A percentile compares a stretch with the other conserved stretches of the same genome.
Evolutionary conservation across 1,284 basidiomycete genomes (phyloP).

Genomic region (Cutaneotrichosporon cyanovorans): DNA sequence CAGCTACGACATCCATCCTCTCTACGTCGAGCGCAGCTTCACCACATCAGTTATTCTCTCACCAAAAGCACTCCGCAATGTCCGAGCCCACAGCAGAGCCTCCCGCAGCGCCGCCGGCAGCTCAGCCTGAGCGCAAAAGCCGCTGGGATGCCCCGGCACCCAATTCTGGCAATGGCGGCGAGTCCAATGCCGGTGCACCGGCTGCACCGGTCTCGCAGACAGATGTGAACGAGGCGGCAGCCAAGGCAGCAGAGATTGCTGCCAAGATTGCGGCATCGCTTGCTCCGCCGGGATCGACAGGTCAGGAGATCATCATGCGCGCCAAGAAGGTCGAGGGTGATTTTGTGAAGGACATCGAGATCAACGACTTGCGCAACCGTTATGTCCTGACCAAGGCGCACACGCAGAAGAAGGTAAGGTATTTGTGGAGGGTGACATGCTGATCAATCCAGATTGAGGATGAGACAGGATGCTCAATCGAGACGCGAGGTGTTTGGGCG

Average conservation of each 20-base stretch:
- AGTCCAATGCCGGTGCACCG: constrained; percentile 44
- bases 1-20: background rate
- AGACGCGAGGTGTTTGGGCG: constrained; percentile 89
- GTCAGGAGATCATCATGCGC: constrained; percentile 51
- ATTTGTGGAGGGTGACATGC: background rate
- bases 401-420: constrained; percentile 77
- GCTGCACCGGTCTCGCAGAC: constrained; percentile 46
- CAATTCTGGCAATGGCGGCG: constrained; percentile 55
- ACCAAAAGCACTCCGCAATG: constrained; percentile 3
- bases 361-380: constrained; percentile 92
- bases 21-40: background rate
- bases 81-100: constrained; percentile 4
- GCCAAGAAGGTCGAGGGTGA: constrained; percentile 67
- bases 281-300: constrained; percentile 33
- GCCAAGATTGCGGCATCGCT: constrained; percentile 87
- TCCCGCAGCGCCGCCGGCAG: background rate
- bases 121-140: constrained; percentile 13
- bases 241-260: constrained; percentile 58
- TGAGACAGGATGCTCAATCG: constrained; percentile 80
- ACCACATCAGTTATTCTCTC: too few species aligned
- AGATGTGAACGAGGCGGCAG: constrained; percentile 60
- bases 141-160: constrained; percentile 14
- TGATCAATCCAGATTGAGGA: constrained; percentile 61
- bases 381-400: constrained; percentile 91
- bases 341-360: constrained; percentile 87